A percentile compares a stretch with the other conserved stretches of the same genome.
Conservation (phyloP, 192 early-diverging fungal genomes). For the Backusella westeae region DNA sequence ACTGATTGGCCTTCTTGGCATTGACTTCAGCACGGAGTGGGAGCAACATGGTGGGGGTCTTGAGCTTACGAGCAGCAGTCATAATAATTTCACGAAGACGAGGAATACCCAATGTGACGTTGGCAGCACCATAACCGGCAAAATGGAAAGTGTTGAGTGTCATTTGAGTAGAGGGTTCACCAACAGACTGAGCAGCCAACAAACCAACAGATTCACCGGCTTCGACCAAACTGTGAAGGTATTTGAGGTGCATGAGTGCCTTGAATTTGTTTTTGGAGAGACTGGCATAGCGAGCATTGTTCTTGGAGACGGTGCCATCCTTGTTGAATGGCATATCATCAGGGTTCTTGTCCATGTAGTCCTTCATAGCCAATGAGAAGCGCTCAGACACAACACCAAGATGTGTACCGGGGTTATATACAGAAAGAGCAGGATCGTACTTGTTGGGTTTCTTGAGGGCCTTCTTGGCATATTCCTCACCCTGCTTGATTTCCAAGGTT, state of each 20-base stretch:
- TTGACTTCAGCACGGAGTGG: conserved; percentile 66
- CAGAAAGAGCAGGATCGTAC: conserved; percentile 79
- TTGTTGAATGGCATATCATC: conserved; percentile 60
- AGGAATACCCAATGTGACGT: conserved; percentile 99
- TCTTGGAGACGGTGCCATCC: conserved; percentile 47
- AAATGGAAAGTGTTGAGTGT: conserved; percentile 99
- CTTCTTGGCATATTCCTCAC: conserved; percentile 74
- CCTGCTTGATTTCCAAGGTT: conserved; percentile 71
- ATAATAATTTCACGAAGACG: conserved; percentile 99
- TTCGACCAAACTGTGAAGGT: conserved; percentile 88
- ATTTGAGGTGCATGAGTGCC: conserved; percentile 92
- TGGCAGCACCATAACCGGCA: conserved; percentile 94
- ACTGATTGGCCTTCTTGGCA: conserved; percentile 58
- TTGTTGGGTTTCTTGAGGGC: conserved; percentile 66
- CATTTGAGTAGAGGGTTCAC: conserved; percentile 99
- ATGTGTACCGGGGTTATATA: conserved; percentile 77
- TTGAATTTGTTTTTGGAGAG: conserved; percentile 76
- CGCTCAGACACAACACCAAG: conserved; percentile 91
- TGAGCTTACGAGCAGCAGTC: conserved; percentile 88
- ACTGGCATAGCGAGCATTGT: conserved; percentile 53
- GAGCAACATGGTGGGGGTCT: conserved; percentile 93
- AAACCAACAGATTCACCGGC: conserved; percentile 98
- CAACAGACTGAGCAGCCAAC: conserved; percentile 95
- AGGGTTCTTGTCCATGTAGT: conserved; percentile 84
- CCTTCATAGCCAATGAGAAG: conserved; percentile 76